A percentile compares a stretch with the other conserved stretches of the same genome.
These are phyloP conservation scores for Claviceps sp. DNA, from an alignment of 2,329 filamentous ascomycete species.

Conservation along the genomic window DNA sequence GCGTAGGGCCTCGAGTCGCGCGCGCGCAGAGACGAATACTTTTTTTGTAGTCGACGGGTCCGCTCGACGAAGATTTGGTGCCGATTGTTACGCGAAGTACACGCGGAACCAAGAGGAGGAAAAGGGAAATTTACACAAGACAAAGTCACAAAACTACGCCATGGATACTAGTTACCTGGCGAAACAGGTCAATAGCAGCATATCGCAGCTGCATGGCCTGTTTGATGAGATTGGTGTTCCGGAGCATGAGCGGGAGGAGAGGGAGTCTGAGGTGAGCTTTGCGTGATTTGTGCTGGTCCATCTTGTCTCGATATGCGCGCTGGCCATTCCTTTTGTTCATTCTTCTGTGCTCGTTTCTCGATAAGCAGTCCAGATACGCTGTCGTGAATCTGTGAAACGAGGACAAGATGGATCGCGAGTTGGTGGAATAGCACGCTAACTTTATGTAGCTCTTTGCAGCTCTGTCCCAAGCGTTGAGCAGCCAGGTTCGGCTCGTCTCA, in stretches of 20 bases:
- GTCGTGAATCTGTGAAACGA: too few relatives aligned
- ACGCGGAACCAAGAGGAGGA: background rate
- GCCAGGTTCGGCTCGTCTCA: conserved; percentile 73
- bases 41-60: too few relatives aligned
- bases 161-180: conserved; percentile 92
- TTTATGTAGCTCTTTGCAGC: conserved; percentile 66
- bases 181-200: conserved; percentile 89
- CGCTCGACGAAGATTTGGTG: too few relatives aligned
- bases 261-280: conserved; percentile 65
- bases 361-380: too few relatives aligned
- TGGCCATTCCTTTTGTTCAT: too few relatives aligned
- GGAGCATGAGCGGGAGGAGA: conserved; percentile 75
- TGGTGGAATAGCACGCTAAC: background rate
- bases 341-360: too few relatives aligned
- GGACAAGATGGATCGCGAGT: too few relatives aligned
- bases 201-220: conserved; percentile 80
- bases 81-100: background rate
- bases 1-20: too few relatives aligned
- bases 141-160: background rate
- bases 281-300: background rate
- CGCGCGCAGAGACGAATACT: too few relatives aligned
- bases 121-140: background rate
- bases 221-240: conserved; percentile 98
- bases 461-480: conserved; percentile 81
- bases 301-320: too few relatives aligned